Base-by-base conservation (phyloP, 2,329 filamentous ascomycete species). In the Calonectria ilicicola region DNA sequence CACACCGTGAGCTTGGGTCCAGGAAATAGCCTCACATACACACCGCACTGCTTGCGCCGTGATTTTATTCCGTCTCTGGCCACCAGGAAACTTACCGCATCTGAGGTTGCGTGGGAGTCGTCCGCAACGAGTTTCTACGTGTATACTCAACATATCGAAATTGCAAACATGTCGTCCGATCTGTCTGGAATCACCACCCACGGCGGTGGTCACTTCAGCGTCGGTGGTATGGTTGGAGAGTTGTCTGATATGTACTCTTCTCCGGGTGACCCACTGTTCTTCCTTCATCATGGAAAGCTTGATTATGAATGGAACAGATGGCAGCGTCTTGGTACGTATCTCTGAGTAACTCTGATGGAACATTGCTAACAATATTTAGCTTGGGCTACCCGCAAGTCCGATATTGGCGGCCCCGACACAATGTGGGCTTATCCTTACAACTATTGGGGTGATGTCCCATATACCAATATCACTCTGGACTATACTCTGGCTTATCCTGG, bases 241-340 rank as follows among this genome's bases (percentile, higher is more conserved):
- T 23, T 67, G 49, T 67, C 65, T 7, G 65, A 67, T 46, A 67
- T 67, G 65, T 67, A 58, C 65, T 67, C 65, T 19, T 67, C 65
- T 12, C 65, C 65, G n/a, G 65, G 65, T 35, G 65, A 67, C 38
- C 65, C 65, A 6, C 44, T 67, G 38, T 67, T 67, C 26, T 67
- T 35, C 26, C 49, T 67, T n/a, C 65, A 67, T 38, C 65, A 67
- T 19, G 65, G 65, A 5, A 67, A 67, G 23, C 49, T 67, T 5
- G 65, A 67, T 49, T 67, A 58, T n/a, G 65, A 67, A 46, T 67
- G 65, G 65, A 67, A 67, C 65, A 67, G 65, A 17, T 67, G 65
- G 65, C 65, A 67, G 65, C 65, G 65, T 46, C 27, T 67, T 19
- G 7, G 65, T 67, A 58, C 35, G 65, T 58, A 14, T 32, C 38